Percentiles rank a stretch among this genome's conserved stretches.
Evolutionary conservation across 257 asterid species (phyloP).

Genomic region (Nicotiana noctiflora): DNA sequence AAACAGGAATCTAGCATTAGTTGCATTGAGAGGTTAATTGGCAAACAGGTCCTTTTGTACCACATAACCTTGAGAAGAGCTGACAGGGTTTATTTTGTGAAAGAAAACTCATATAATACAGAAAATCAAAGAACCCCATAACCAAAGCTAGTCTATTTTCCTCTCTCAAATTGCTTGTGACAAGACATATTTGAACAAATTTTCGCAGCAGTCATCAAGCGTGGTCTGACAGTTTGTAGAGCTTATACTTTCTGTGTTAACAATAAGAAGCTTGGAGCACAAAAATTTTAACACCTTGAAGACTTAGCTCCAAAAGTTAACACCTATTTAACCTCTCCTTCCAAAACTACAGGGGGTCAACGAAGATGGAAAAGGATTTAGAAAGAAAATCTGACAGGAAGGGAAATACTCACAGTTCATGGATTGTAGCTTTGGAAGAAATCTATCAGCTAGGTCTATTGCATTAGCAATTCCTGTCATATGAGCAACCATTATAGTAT

Average conservation of each 20-base stretch:
- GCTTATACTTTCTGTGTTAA: not conserved
- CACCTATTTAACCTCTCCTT: not conserved
- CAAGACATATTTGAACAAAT: not conserved
- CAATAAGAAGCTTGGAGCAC: not conserved
- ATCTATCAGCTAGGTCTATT: constrained; percentile 89
- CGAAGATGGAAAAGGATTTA: not conserved
- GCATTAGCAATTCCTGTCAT: constrained; percentile 91
- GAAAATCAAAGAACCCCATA: not conserved
- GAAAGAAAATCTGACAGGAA: not conserved
- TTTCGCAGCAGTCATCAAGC: not conserved
- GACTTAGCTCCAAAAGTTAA: not conserved
- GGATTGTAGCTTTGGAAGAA: constrained; percentile 84
- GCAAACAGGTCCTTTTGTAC: not conserved
- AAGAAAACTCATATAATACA: not conserved
- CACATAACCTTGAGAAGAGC: not conserved
- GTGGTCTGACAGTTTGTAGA: not conserved
- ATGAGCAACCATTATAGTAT: constrained; percentile 8
- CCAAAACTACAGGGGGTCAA: not conserved
- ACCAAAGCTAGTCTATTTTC: not conserved
- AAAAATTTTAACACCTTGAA: not conserved
- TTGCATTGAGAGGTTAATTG: not conserved
- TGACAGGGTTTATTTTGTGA: not conserved
- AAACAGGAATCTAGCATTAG: constrained; percentile 5
- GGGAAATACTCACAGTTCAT: constrained; percentile 65
- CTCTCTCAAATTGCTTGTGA: not conserved